Base-by-base conservation (phyloP, 768 basidiomycete genomes). In the Nidularia pulvinata region DNA sequence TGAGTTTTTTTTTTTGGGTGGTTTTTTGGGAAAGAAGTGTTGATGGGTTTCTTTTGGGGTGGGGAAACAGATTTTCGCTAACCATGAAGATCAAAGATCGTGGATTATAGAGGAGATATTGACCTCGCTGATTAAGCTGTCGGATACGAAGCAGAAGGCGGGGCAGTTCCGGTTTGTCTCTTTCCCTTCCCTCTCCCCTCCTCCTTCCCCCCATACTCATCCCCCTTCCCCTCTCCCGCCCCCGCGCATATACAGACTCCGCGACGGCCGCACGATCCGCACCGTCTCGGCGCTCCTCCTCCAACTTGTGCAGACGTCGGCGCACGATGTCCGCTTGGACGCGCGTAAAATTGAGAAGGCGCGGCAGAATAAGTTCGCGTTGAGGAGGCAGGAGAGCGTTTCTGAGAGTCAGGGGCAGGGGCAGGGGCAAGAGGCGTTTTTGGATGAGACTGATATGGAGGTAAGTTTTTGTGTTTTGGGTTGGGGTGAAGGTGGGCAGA, bases 31-130 rank as follows among this genome's bases (percentile, higher is more conserved):
- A 34, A 32, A 10, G 22, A 16, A 14, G 7, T 48, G n/a, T 50
- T 37, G 52, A 51, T 25, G 4, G 55, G 39, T 44, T 34, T 22
- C 48, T 34, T 39, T 25, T 25, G 25, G 25, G n/a, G n/a, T 39
- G 34, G 9, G 51, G 25, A 9, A 46, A 1, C 61, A 97, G 95
- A 88, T 95, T 33, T 98, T 97, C 61, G 91, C 92, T 10, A 90
- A 88, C 57, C 87, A 98, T 63, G 86, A 91, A 58, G 89, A 88
- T 43, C 97, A 99, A 67, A 76, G 97, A 7, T 85, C 88, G 1
- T 97, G 95, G 95, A 96, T 98, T 57, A 89, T 98, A n/a, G 95
- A 98, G 65, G 97, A 98, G 69, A 95, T 98, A 34, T 64, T 99
- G 30, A 83, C 85, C 7, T 95, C 93, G 0, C 73, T 98, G 51